Evolutionary conservation across 208 protist species (phyloP).

Genomic region (Acanthamoeba castellanii): DNA sequence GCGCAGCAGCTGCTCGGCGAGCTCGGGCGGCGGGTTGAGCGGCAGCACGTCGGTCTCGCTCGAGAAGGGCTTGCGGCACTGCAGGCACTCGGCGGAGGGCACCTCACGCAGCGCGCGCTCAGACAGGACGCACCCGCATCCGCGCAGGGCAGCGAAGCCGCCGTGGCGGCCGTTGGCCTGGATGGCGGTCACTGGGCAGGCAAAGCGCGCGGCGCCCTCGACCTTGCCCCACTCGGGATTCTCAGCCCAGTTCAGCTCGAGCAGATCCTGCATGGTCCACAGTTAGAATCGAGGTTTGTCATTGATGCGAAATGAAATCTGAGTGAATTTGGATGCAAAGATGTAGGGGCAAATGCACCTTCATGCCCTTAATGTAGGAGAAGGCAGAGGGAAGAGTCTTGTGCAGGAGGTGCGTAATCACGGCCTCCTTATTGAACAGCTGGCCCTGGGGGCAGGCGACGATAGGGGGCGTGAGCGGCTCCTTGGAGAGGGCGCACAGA

Average conservation of each 20-base stretch:
- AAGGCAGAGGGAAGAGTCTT: slow-evolving; percentile 54
- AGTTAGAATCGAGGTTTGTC: neutral
- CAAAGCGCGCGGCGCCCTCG: slow-evolving; percentile 22
- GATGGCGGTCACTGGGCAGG: slow-evolving; percentile 49
- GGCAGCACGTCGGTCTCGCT: slow-evolving; percentile 57
- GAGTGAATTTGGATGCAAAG: neutral
- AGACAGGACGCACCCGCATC: slow-evolving; percentile 61
- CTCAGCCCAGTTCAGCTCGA: neutral
- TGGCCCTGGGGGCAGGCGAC: slow-evolving; percentile 28
- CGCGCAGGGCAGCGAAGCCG: slow-evolving; percentile 37
- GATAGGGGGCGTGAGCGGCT: slow-evolving; percentile 52
- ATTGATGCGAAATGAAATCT: neutral
- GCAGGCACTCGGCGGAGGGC: slow-evolving; percentile 50
- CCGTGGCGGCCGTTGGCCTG: slow-evolving; percentile 30
- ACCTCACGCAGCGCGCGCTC: slow-evolving; percentile 61
- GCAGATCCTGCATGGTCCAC: neutral
- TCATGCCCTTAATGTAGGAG: slow-evolving; percentile 65
- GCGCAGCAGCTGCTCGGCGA: slow-evolving; percentile 26
- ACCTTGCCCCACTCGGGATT: neutral
- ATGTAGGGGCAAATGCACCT: neutral
- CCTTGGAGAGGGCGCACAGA: slow-evolving; percentile 57
- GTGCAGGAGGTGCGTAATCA: slow-evolving; percentile 42
- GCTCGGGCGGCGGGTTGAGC: slow-evolving; percentile 39
- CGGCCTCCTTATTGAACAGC: slow-evolving; percentile 74
- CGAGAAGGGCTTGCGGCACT: slow-evolving; percentile 14